Base-by-base conservation (phyloP, 306 rosid species). In the Gynostemma pentaphyllum region DNA sequence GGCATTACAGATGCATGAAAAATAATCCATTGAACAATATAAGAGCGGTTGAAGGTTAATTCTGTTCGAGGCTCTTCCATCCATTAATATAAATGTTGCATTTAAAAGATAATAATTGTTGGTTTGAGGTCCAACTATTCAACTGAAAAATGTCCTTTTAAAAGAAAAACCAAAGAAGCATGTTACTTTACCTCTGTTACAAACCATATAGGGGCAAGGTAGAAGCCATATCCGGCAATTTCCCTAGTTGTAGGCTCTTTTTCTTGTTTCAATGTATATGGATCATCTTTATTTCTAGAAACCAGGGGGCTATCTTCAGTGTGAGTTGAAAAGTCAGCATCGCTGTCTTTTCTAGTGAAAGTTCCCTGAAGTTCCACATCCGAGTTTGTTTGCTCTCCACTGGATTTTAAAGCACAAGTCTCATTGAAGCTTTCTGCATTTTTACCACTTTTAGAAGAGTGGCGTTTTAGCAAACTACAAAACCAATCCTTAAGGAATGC, bases 171-270 rank as follows among this genome's bases (percentile, higher is more conserved):
- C 39, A 16, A 41, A 69, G 61, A 66, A 50, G 72, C 49, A 26
- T 28, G 36, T 36, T 61, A 61, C 24, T 81, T 76, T 78, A 85
- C 99, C 95, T 94, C 99, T 15, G 99, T 88, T 52, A 83, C 4
- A 71, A 94, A 94, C 99, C 99, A 94, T 68, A 94, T 76, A 14
- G 99, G 99, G 13, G 99, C 97, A 73, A 94, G 70, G 85, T 83
- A 94, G 76, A 88, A 86, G 63, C 99, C 99, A 75, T 78, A 86
- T 2, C 28, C 68, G 63, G 97, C 99, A 72, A 94, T 72, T 83
- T 94, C 86, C 75, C 69, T 75, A 30, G 82, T 8, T 10, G 95
- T 78, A 28, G 75, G 87, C 21, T 66, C 79, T 70, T 28, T 80
- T 42, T 81, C 88, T 52, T 42, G 78, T 70, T 86, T 84, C 57